Evolutionary conservation across 2,329 filamentous ascomycete species (phyloP), one percentile per base, ranked within the genome.

Genomic region (Pestalotiopsis fici): DNA sequence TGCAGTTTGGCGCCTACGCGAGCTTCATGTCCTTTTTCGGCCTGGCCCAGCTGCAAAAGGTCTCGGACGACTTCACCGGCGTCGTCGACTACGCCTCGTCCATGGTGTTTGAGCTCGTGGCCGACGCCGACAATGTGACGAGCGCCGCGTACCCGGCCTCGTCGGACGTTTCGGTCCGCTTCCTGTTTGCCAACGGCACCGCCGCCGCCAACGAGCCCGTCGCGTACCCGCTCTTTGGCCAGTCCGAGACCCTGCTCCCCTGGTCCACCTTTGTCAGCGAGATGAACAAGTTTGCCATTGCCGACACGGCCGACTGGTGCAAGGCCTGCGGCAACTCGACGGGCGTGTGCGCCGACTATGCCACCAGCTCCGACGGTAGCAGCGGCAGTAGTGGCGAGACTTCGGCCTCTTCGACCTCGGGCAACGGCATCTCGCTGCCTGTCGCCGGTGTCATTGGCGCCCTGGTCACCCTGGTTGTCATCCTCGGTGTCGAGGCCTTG

Each of bases 371-470:
- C n/a, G n/a, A n/a, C n/a, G 43, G 47, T 18, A 25, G n/a, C 54
- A 21, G n/a, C 54, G 21, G 50, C 21, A 27, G 50, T 25, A 74
- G 72, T 50, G 75, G 76, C 21, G 69, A 73, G 21, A 72, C 65
- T 5, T 69, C 74, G 2, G 66, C 69, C 1, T 67, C 70, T 0
- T 63, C 69, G 12, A 71, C 71, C 0, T 64, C 69, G 15, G 71
- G 73, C n/a, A 68, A 71, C 21, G 85, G 87, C 9, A 83, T 97
- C 31, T 91, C 90, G 63, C 88, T 85, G 47, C 85, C 88, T 5
- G 89, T 95, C n/a, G 93, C 93, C 0, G 93, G 94, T 64, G 93
- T 95, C 4, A 94, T 97, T 63, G 90, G 93, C 57, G 93, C 94
- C 56, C 78, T 94, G 71, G 83, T 92, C 47, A 87, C 86, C 0